phyloP scores from a whole-genome alignment of 495 filamentous ascomycete species.

The Penicillium coprophilum region DNA sequence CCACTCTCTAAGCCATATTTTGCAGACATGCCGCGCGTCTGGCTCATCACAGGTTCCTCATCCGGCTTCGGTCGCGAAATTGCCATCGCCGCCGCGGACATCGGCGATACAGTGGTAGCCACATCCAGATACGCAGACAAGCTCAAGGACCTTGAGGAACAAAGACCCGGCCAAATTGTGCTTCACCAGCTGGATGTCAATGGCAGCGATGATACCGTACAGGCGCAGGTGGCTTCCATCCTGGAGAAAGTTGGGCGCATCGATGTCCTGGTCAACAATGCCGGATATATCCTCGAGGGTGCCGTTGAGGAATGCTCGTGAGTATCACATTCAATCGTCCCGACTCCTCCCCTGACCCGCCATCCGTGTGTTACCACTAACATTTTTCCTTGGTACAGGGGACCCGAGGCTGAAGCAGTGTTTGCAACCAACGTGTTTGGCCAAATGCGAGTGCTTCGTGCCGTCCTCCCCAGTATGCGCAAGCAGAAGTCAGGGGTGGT shows the following conservation, averaged over 20 bases:
- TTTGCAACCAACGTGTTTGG: constrained; percentile 46
- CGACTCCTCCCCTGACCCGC: too few species aligned
- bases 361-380: too few species aligned
- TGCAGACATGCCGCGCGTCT: constrained; percentile 27
- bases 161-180: constrained; percentile 28
- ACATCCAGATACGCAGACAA: constrained; percentile 43
- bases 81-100: constrained; percentile 39
- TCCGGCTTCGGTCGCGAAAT: constrained; percentile 50
- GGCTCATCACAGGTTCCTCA: constrained; percentile 51
- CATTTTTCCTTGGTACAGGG: neutral
- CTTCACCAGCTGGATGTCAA: constrained; percentile 42
- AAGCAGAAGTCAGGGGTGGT: constrained; percentile 18
- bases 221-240: constrained; percentile 21
- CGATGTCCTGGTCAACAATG: too few species aligned
- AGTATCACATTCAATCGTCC: too few species aligned
- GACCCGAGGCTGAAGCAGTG: neutral
- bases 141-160: constrained; percentile 33
- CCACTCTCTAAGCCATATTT: neutral
- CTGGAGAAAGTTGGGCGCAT: constrained; percentile 22
- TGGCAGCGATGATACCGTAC: constrained; percentile 25
- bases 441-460: constrained; percentile 41
- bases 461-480: constrained; percentile 50
- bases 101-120: constrained; percentile 56
- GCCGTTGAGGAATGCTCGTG: constrained; percentile 13
- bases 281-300: constrained; percentile 8